phyloP scores from a whole-genome alignment of 495 filamentous ascomycete genomes.

The Aspergillus funiculosus region DNA sequence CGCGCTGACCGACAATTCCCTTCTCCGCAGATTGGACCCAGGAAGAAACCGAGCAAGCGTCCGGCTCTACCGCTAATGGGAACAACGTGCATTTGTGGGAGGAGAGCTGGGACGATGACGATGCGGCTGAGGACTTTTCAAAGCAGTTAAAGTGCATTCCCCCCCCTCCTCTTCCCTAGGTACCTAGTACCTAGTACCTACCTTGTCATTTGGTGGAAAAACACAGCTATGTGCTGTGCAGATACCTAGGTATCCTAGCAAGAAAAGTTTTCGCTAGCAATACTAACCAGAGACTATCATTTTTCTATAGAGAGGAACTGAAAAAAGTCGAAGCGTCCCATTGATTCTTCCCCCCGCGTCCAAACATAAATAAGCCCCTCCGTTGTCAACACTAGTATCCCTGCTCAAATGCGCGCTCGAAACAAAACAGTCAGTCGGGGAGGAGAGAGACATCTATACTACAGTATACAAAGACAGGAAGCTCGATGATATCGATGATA shows the following conservation, averaged over 20 bases:
- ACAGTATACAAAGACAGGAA: constrained; percentile 1
- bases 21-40: constrained; percentile 68
- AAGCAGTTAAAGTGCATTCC: constrained; percentile 81
- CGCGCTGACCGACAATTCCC: too few relatives aligned
- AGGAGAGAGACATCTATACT: too few relatives aligned
- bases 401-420: too few relatives aligned
- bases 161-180: not conserved
- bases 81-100: constrained; percentile 87
- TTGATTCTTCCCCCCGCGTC: too few relatives aligned
- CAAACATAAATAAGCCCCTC: not conserved
- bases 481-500: not conserved
- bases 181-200: too few relatives aligned
- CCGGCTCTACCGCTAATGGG: constrained; percentile 37
- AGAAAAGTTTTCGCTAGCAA: too few relatives aligned
- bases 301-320: constrained; percentile 70
- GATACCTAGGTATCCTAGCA: too few relatives aligned
- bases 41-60: constrained; percentile 76
- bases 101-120: constrained; percentile 99
- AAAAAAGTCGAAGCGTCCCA: constrained; percentile 76
- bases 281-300: not conserved
- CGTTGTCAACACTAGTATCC: not conserved
- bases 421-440: not conserved
- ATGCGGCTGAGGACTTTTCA: constrained; percentile 93
- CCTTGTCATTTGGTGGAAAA: too few relatives aligned
- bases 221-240: too few relatives aligned